A percentile compares a stretch with the other conserved stretches of the same genome.
These are phyloP conservation scores for Alternaria tenuissima DNA, from an alignment of 2,329 filamentous ascomycete genomes.

Conservation along the genomic window DNA sequence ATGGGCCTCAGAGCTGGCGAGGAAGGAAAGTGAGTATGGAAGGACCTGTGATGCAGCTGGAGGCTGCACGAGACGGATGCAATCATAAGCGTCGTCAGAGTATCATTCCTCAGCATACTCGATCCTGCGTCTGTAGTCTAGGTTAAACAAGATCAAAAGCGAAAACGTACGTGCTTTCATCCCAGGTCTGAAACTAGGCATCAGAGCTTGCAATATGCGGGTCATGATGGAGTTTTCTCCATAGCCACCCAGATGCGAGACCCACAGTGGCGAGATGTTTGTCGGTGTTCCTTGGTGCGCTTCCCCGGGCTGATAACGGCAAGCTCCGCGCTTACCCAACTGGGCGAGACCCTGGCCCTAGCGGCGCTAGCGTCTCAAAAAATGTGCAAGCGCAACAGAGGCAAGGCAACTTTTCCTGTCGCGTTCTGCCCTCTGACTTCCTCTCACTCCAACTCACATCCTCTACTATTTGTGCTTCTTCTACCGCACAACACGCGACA, in stretches of 20 bases:
- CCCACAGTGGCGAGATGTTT: slow-evolving; percentile 12
- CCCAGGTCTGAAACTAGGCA: not conserved
- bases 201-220: slow-evolving; percentile 1
- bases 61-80: not conserved
- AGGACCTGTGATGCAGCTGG: not conserved
- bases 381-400: slow-evolving; percentile 35
- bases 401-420: slow-evolving; percentile 36
- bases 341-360: slow-evolving; percentile 16
- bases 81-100: not conserved
- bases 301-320: slow-evolving; percentile 19
- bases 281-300: slow-evolving; percentile 7
- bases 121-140: not conserved
- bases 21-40: not conserved
- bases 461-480: slow-evolving; percentile 28
- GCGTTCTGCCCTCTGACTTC: slow-evolving; percentile 23
- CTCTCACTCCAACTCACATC: slow-evolving; percentile 27
- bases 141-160: not conserved
- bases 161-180: not conserved
- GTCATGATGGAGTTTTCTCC: not conserved
- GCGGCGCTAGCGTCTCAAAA: slow-evolving; percentile 24
- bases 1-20: slow-evolving; percentile 61
- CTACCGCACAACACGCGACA: slow-evolving; percentile 35
- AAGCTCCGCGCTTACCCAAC: slow-evolving; percentile 11
- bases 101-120: not conserved
- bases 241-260: not conserved